Evolutionary conservation across 345 rosid genomes (phyloP), one percentile per base, ranked within the genome.

Genomic region (Hevea brasiliensis): DNA sequence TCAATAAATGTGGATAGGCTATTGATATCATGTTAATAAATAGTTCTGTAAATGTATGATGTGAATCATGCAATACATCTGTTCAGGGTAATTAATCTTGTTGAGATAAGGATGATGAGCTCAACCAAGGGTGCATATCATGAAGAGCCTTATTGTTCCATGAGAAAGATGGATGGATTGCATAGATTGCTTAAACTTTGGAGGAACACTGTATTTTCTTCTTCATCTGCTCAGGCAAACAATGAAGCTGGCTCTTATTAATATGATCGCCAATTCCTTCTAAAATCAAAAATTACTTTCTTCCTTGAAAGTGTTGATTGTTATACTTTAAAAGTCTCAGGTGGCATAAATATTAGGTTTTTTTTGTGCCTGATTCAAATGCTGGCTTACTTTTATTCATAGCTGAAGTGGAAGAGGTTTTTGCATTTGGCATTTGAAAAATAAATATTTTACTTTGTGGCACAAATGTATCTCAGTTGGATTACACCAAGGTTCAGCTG

Each of bases 1-100:
- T 77, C 50, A 47, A 75, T 44, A 32, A 57, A 68, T 61, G 14
- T 44, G 32, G 40, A 23, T 45, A 65, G 61, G 61, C 12, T 42
- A 44, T 56, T 41, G 51, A 35, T 55, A 53, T 29, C 17, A 47
- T 65, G 29, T 67, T 50, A 61, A 24, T 57, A 37, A 32, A 56
- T 44, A 5, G 47, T 27, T 65, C 61, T 57, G 37, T 8, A 23
- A 54, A 56, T 37, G 67, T 40, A 24, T 9, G 13, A 51, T 32
- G 4, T 32, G 37, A 32, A 32, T 32, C 3, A 32, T 4, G 4
- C 4, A 59, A 69, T 27, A 53, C 35, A 64, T 58, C 44, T 42
- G 54, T 67, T 29, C 63, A 40, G 7, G 26, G 35, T 54, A 62
- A 15, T 45, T 23, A 21, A 12, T 44, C 42, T 37, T 23, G 37